Base-by-base conservation (phyloP, 371 early-diverging fungal genomes). In the Chytridium lagenaria region DNA sequence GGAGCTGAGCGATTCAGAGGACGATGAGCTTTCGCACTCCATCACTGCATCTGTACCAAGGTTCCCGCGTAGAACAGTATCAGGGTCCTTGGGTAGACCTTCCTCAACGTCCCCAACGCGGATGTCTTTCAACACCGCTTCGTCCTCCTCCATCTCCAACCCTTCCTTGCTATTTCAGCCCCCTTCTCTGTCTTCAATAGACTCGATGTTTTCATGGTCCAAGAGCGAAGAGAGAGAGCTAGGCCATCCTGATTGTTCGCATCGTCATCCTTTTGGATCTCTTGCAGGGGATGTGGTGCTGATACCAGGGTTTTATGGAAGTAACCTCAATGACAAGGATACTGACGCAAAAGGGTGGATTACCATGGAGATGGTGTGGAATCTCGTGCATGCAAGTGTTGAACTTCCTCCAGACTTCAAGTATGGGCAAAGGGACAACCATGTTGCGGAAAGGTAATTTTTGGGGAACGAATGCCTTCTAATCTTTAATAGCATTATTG, bases 261-360 rank as follows among this genome's bases (percentile, higher is more conserved):
- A 77, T 50, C 34, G 33, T 15, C 77, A 77, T 40, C 70, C 63
- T 15, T 70, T 77, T 38, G 38, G 73, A n/a, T 65, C 64, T 44
- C 2, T 77, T 5, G 70, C 70, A 1, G 77, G 77, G n/a, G 77
- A 77, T 57, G 31, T 77, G 34, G 71, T 77, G 2, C 22, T 77
- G 23, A 39, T 77, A 1, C 73, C 71, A 36, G 77, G 77, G 1
- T 70, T 73, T 59, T 77, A 77, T 40, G 77, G 77, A 1, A 37
- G 33, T n/a, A 66, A 70, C 44, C 59, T 77, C 15, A 22, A 33
- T 31, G 40, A 77, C 30, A 49, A 55, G 44, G 57, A 70, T 34
- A 77, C 77, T 2, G 71, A 67, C 16, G 26, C 33, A 26, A 37
- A 38, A n/a, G 73, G 28, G 0, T 77, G 77, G 77, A 34, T 77